Evolutionary conservation across 257 asterid species (phyloP).

Genomic region (Solanum bulbocastanum): DNA sequence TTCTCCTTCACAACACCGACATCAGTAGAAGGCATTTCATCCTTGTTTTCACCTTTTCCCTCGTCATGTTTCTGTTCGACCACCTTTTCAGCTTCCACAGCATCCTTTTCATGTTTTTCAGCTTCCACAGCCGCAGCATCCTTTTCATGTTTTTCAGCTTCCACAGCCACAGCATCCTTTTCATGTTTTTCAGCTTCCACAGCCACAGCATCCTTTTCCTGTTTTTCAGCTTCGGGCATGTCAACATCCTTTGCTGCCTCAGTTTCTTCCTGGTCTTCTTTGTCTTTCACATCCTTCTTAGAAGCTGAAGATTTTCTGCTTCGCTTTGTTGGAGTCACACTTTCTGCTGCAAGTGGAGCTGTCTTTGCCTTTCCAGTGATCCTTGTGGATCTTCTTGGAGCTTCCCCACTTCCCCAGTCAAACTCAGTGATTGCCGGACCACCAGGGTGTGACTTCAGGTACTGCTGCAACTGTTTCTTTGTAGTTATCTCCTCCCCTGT

Average conservation of each 20-base stretch:
- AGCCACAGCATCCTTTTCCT: not conserved
- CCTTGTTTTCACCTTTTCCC: not conserved
- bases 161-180: not conserved
- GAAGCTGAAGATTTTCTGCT: slow-evolving; percentile 26
- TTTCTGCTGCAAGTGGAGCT: slow-evolving; percentile 15
- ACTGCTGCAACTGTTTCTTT: slow-evolving; percentile 30
- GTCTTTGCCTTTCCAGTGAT: slow-evolving; percentile 32
- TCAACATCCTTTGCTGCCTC: slow-evolving; percentile 8
- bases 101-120: not conserved
- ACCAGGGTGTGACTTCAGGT: slow-evolving; percentile 43
- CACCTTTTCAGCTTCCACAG: not conserved
- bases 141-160: slow-evolving; percentile 14
- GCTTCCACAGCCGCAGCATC: not conserved
- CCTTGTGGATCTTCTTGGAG: slow-evolving; percentile 48
- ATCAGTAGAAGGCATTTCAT: not conserved
- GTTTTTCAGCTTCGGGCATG: slow-evolving; percentile 21
- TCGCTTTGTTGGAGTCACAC: slow-evolving; percentile 25
- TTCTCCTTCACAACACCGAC: slow-evolving; percentile 5
- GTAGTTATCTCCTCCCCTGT: slow-evolving; percentile 38
- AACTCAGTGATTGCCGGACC: slow-evolving; percentile 28
- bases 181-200: not conserved
- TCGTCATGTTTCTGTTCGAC: not conserved
- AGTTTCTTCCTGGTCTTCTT: slow-evolving; percentile 15
- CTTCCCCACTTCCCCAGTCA: slow-evolving; percentile 47
- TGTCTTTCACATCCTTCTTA: slow-evolving; percentile 16